phyloP scores from a whole-genome alignment of 805 yeast species.

The Teunomyces tritomae region DNA sequence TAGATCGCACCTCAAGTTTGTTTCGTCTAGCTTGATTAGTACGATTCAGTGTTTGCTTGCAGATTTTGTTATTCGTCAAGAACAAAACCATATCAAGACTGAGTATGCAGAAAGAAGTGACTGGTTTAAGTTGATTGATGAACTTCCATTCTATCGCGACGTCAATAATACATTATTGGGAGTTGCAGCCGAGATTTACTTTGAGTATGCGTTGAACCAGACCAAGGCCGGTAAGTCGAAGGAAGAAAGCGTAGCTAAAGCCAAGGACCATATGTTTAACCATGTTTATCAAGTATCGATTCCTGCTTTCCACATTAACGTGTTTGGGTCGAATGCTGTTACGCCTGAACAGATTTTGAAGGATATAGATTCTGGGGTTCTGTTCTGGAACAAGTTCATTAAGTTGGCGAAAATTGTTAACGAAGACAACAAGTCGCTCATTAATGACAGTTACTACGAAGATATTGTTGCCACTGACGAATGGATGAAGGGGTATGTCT shows the following conservation, averaged over 20 bases:
- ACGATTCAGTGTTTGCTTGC: conserved; percentile 50
- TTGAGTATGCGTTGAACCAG: conserved; percentile 40
- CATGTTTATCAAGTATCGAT: conserved; percentile 37
- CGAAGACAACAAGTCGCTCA: conserved; percentile 25
- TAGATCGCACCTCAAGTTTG: conserved; percentile 58
- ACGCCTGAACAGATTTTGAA: conserved; percentile 26
- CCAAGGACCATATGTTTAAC: conserved; percentile 33
- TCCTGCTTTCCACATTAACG: conserved; percentile 40
- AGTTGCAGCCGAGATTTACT: conserved; percentile 52
- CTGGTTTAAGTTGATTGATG: conserved; percentile 58
- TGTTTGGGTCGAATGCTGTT: conserved; percentile 40
- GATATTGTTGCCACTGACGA: conserved; percentile 27
- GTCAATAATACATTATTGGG: conserved; percentile 65
- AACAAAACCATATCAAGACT: conserved; percentile 48
- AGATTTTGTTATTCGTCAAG: conserved; percentile 48
- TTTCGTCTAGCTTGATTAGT: conserved; percentile 50
- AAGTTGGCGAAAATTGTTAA: conserved; percentile 22
- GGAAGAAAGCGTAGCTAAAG: conserved; percentile 24
- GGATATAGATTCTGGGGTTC: conserved; percentile 32
- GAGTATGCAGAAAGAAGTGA: conserved; percentile 38
- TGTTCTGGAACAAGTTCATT: conserved; percentile 36
- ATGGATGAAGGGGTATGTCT: conserved; percentile 26
- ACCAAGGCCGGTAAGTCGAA: conserved; percentile 20
- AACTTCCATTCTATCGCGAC: conserved; percentile 58
- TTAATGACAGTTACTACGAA: conserved; percentile 21